These are phyloP conservation scores for Taxawa tesnikishii DNA, from an alignment of 2,329 filamentous ascomycete species.

Conservation along the genomic window DNA sequence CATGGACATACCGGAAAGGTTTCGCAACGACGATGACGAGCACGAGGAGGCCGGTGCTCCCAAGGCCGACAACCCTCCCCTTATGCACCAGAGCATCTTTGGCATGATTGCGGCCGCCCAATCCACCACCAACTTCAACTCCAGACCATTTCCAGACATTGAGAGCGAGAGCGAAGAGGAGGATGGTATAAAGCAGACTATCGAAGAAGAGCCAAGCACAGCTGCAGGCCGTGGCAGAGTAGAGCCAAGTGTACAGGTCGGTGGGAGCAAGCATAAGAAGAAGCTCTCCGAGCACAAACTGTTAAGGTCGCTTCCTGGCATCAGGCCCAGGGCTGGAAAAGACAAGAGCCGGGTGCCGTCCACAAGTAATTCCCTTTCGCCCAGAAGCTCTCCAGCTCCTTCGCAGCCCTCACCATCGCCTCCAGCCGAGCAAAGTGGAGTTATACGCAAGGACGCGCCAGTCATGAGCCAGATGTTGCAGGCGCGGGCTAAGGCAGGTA, in stretches of 20 bases:
- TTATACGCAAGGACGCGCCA: slow-evolving; percentile 44
- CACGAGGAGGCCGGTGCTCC: slow-evolving; percentile 23
- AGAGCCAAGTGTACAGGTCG: slow-evolving; percentile 9
- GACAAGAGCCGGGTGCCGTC: slow-evolving; percentile 17
- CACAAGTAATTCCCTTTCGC: slow-evolving; percentile 9
- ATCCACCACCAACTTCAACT: slow-evolving; percentile 68
- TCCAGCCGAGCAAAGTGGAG: slow-evolving; percentile 12
- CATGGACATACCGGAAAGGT: slow-evolving; percentile 13
- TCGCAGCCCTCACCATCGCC: slow-evolving; percentile 8
- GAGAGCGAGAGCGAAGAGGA: slow-evolving; percentile 50
- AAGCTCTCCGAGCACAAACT: slow-evolving; percentile 54
- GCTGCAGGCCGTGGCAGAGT: slow-evolving; percentile 14
- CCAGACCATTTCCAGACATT: slow-evolving; percentile 69
- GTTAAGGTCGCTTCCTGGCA: slow-evolving; percentile 51
- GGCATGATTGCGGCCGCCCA: slow-evolving; percentile 83
- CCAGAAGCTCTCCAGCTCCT: slow-evolving; percentile 12
- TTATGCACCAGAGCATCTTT: slow-evolving; percentile 92
- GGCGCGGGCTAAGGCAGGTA: slow-evolving; percentile 15
- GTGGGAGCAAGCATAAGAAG: slow-evolving; percentile 37
- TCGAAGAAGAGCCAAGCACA: slow-evolving; percentile 5
- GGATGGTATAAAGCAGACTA: slow-evolving; percentile 2
- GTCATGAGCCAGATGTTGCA: slow-evolving; percentile 60
- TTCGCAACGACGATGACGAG: slow-evolving; percentile 13
- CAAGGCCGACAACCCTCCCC: slow-evolving; percentile 47
- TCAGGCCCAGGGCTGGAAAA: slow-evolving; percentile 27